These are phyloP conservation scores for Lentinula raphanica DNA, from an alignment of 768 basidiomycete genomes.

Conservation along the genomic window DNA sequence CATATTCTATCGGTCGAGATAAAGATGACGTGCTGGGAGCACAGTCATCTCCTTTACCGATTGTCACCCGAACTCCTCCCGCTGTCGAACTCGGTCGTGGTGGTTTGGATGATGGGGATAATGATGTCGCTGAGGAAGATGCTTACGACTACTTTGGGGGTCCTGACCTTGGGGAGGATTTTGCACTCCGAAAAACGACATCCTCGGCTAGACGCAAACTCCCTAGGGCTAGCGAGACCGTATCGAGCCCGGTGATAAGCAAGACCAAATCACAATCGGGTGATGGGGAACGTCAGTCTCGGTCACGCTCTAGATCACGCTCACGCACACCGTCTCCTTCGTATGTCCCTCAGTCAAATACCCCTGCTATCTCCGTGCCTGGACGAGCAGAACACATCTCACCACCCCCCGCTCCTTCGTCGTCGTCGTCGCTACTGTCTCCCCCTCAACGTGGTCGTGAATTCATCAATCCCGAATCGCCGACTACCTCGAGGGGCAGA, in stretches of 20 bases:
- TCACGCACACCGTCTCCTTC: conserved; percentile 43
- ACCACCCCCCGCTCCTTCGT: conserved; percentile 7
- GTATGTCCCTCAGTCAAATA: background rate
- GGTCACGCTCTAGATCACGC: conserved; percentile 29
- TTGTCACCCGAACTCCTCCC: conserved; percentile 17
- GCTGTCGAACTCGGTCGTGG: conserved; percentile 10
- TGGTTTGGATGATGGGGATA: conserved; percentile 18
- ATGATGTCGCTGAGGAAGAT: conserved; percentile 28
- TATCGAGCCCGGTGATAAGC: background rate
- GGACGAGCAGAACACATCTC: conserved; percentile 15
- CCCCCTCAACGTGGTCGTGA: conserved; percentile 9
- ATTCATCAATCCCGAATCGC: conserved; percentile 10
- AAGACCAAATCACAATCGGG: conserved; percentile 7
- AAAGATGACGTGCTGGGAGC: conserved; percentile 5
- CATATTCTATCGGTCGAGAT: conserved; percentile 12
- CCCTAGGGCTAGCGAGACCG: background rate
- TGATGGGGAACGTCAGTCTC: conserved; percentile 17
- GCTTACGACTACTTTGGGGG: conserved; percentile 59
- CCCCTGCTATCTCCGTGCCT: conserved; percentile 7
- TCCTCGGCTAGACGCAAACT: conserved; percentile 11
- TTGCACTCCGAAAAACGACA: conserved; percentile 21
- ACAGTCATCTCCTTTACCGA: conserved; percentile 14
- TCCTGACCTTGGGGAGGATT: conserved; percentile 52
- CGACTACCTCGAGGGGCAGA: conserved; percentile 40
- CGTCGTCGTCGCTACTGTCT: conserved; percentile 10